Percentiles rank a stretch among this genome's conserved stretches.
Evolutionary conservation across 2,329 filamentous ascomycete genomes (phyloP).

Genomic region (Trichophyton rubrum): DNA sequence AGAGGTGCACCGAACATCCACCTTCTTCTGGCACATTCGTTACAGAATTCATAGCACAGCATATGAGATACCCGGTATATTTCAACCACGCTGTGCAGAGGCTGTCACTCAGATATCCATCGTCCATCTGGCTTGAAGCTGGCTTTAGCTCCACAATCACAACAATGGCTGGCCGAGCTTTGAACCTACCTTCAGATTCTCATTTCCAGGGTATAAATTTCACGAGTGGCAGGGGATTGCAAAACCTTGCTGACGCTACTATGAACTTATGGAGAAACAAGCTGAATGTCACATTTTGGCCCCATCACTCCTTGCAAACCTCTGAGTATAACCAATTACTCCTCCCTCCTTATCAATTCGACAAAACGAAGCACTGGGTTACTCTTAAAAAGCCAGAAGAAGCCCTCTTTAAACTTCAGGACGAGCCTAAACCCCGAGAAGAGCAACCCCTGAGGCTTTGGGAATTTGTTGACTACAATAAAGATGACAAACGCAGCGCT

Average conservation of each 20-base stretch:
- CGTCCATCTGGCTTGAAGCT: constrained; percentile 31
- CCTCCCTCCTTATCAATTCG: constrained; percentile 36
- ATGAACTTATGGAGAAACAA: constrained; percentile 32
- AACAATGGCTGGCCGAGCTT: constrained; percentile 20
- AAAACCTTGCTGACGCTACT: constrained; percentile 19
- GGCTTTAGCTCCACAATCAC: constrained; percentile 26
- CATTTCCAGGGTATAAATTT: constrained; percentile 6
- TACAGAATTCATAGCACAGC: constrained; percentile 19
- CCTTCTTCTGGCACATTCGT: background rate
- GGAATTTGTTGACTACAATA: background rate
- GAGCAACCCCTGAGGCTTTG: background rate
- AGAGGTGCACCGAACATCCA: constrained; percentile 11
- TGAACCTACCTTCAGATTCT: constrained; percentile 8
- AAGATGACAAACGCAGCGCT: background rate
- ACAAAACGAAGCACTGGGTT: constrained; percentile 18
- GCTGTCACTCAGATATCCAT: constrained; percentile 21
- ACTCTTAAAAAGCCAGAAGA: background rate
- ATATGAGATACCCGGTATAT: constrained; percentile 34
- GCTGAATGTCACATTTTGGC: constrained; percentile 28
- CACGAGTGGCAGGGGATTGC: constrained; percentile 6
- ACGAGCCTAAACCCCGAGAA: background rate
- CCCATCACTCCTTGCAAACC: constrained; percentile 22
- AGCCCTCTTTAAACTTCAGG: background rate
- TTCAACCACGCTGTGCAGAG: constrained; percentile 34
- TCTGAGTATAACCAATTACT: constrained; percentile 17